Evolutionary conservation across 345 rosid genomes (phyloP).

Genomic region (Ceriops zippeliana): DNA sequence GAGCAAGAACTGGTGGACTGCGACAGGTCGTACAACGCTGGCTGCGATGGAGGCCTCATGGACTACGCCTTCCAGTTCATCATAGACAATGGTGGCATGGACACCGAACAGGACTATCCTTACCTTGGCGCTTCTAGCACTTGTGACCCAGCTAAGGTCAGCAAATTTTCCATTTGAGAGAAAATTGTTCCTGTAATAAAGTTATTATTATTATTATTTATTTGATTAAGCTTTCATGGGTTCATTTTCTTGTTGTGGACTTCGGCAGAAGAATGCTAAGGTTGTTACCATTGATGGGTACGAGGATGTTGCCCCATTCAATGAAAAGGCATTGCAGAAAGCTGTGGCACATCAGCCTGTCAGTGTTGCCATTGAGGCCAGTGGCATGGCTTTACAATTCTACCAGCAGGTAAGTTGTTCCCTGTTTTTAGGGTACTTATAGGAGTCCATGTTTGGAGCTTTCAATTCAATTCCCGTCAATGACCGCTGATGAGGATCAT

Average conservation of each 20-base stretch:
- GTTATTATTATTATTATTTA: neutral
- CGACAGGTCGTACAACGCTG: conserved; percentile 17
- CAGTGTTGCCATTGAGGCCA: conserved; percentile 28
- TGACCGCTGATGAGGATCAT: no score
- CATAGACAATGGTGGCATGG: conserved; percentile 22
- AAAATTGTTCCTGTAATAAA: no score
- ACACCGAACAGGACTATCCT: conserved; percentile 20
- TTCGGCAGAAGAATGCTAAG: conserved; percentile 12
- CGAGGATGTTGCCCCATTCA: conserved; percentile 19
- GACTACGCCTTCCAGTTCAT: conserved; percentile 27
- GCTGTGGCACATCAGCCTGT: conserved; percentile 27
- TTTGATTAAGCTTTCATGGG: neutral
- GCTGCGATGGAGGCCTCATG: conserved; percentile 28
- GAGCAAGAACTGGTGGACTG: conserved; percentile 27
- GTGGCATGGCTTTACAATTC: conserved; percentile 24
- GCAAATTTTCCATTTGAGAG: neutral
- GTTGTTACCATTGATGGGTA: conserved; percentile 24
- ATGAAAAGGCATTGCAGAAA: conserved; percentile 24
- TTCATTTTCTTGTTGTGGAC: neutral
- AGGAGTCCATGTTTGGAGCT: neutral
- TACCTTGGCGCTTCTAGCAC: conserved; percentile 11
- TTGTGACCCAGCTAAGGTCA: conserved; percentile 20
- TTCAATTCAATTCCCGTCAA: neutral
- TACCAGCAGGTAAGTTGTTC: conserved; percentile 13
- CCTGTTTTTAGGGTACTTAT: neutral